Conservation (phyloP, 2,329 filamentous ascomycete genomes). For the Botrytis sinoallii region DNA sequence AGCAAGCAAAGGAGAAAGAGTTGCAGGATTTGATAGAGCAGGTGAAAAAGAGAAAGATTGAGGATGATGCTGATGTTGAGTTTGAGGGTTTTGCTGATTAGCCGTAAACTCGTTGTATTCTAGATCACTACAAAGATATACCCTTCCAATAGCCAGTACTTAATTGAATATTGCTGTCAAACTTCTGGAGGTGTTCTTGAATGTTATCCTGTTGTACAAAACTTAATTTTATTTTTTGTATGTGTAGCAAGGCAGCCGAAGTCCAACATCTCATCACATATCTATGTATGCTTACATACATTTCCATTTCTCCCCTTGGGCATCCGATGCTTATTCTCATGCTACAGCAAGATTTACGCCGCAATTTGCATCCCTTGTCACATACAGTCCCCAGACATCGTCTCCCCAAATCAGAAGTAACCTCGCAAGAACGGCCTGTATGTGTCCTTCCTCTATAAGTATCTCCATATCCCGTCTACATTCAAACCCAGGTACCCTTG, state of each 20-base stretch:
- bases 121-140: slow-evolving; percentile 35
- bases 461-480: not conserved
- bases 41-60: slow-evolving; percentile 52
- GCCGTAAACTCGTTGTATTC: slow-evolving; percentile 1
- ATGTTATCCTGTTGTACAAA: not conserved
- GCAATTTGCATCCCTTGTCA: not conserved
- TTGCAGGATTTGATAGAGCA: slow-evolving; percentile 62
- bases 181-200: not conserved
- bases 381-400: not conserved
- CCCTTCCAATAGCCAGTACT: not conserved
- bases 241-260: not conserved
- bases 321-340: not conserved
- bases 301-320: not conserved
- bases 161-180: not conserved
- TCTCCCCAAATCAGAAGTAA: not conserved
- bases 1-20: slow-evolving; percentile 52
- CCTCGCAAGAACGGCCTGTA: not conserved
- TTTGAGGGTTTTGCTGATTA: slow-evolving; percentile 39
- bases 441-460: too few species aligned
- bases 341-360: not conserved
- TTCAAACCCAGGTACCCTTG: slow-evolving; percentile 46
- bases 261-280: not conserved
- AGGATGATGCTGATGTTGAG: slow-evolving; percentile 39
- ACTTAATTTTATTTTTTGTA: not conserved
- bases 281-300: not conserved